Evolutionary conservation across 2,329 filamentous ascomycete species (phyloP).

Genomic region (Myriosclerotinia duriaeana): DNA sequence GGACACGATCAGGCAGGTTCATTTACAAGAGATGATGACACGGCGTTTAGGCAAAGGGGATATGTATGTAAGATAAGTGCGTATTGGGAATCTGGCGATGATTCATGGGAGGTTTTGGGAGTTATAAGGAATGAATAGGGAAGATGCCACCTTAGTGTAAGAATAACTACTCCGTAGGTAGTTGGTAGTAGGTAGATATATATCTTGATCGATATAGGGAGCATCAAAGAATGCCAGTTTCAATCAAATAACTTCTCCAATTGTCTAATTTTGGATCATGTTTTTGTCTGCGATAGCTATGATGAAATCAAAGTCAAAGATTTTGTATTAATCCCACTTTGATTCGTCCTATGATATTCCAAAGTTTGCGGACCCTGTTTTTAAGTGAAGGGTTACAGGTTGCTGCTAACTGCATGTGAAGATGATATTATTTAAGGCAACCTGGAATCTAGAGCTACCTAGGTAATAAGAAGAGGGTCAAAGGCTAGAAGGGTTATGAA

Average conservation of each 20-base stretch:
- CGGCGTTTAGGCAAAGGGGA: conserved; percentile 13
- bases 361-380: too few relatives aligned
- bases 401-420: too few relatives aligned
- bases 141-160: neutral
- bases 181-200: neutral
- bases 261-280: neutral
- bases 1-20: neutral
- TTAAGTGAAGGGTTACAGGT: too few relatives aligned
- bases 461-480: too few relatives aligned
- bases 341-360: too few relatives aligned
- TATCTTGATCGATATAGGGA: neutral
- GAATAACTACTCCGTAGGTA: neutral
- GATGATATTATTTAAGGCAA: too few relatives aligned
- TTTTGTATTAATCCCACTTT: too few relatives aligned
- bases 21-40: neutral
- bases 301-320: too few relatives aligned
- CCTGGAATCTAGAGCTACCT: too few relatives aligned
- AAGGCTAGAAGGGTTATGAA: too few relatives aligned
- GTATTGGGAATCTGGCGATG: neutral
- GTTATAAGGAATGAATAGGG: neutral
- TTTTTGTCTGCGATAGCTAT: neutral
- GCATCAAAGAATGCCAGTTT: neutral
- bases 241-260: neutral
- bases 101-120: neutral
- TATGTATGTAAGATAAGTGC: neutral